A percentile compares a stretch with the other conserved stretches of the same genome.
phyloP scores from a whole-genome alignment of 2,329 filamentous ascomycete genomes.

The Sclerotinia borealis region DNA sequence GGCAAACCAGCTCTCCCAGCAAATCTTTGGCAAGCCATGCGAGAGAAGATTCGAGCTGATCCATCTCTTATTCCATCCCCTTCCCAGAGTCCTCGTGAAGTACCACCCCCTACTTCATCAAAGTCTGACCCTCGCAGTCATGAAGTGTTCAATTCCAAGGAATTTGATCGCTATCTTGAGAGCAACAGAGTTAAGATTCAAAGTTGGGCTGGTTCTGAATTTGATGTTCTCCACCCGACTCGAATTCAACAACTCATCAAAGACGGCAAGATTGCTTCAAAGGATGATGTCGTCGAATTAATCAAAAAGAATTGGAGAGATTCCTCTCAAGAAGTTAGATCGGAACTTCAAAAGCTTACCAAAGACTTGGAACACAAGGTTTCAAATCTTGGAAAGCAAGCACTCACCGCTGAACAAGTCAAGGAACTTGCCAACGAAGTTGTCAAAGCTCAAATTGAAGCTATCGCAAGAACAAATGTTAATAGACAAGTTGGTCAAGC shows the following conservation, averaged over 20 bases:
- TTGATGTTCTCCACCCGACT: slow-evolving; percentile 20
- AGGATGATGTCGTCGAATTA: slow-evolving; percentile 72
- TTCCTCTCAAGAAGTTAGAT: slow-evolving; percentile 8
- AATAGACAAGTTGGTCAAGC: slow-evolving; percentile 16
- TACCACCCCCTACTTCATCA: neutral
- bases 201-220: slow-evolving; percentile 13
- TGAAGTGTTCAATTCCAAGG: neutral
- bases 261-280: slow-evolving; percentile 21
- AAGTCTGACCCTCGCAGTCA: neutral
- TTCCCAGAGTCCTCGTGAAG: neutral
- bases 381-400: slow-evolving; percentile 15
- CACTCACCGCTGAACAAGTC: slow-evolving; percentile 17
- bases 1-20: slow-evolving; percentile 50
- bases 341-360: slow-evolving; percentile 17
- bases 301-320: slow-evolving; percentile 70
- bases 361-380: slow-evolving; percentile 19
- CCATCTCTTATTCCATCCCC: neutral
- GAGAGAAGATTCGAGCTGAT: slow-evolving; percentile 45
- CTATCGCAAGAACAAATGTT: slow-evolving; percentile 25
- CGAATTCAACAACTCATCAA: slow-evolving; percentile 14
- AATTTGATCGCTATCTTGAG: slow-evolving; percentile 13
- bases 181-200: slow-evolving; percentile 11
- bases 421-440: slow-evolving; percentile 17
- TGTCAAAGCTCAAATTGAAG: slow-evolving; percentile 24
- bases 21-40: slow-evolving; percentile 61